These are phyloP conservation scores for Platanthera zijinensis DNA, from an alignment of 106 monocot genomes.

Conservation along the genomic window DNA sequence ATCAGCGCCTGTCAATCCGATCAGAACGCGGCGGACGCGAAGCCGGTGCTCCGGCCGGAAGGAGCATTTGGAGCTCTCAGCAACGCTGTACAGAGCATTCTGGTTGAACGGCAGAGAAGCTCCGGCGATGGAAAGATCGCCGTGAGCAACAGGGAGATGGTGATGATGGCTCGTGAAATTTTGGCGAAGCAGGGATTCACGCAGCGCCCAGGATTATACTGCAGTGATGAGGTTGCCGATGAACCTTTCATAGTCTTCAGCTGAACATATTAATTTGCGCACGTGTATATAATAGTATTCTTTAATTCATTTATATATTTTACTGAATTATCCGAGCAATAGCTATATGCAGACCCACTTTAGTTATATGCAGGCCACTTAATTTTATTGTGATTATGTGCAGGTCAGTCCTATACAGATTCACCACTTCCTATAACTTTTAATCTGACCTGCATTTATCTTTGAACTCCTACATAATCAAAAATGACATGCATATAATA, in stretches of 20 bases:
- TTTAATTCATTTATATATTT: too few species aligned
- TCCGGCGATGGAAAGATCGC: constrained; percentile 13
- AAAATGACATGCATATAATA: too few species aligned
- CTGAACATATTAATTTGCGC: too few species aligned
- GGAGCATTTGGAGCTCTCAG: constrained; percentile 83
- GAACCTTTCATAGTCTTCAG: constrained; percentile 22
- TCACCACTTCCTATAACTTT: too few species aligned
- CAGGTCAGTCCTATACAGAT: too few species aligned
- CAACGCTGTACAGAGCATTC: constrained; percentile 76
- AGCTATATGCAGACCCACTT: too few species aligned
- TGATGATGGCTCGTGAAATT: constrained; percentile 45
- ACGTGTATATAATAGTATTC: too few species aligned
- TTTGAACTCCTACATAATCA: too few species aligned
- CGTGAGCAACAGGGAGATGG: constrained; percentile 59
- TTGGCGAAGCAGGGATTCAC: constrained; percentile 49
- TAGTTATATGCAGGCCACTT: too few species aligned
- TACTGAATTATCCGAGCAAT: too few species aligned
- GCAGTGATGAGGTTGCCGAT: constrained; percentile 54
- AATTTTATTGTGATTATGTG: too few species aligned
- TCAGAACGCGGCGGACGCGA: constrained; percentile 80
- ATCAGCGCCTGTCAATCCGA: constrained; percentile 91
- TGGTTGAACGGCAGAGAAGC: constrained; percentile 20
- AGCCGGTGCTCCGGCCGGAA: constrained; percentile 15
- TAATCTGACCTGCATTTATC: too few species aligned
- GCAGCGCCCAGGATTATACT: constrained; percentile 84